Evolutionary conservation across 257 asterid species (phyloP).

Genomic region (Scutellaria galericulata): DNA sequence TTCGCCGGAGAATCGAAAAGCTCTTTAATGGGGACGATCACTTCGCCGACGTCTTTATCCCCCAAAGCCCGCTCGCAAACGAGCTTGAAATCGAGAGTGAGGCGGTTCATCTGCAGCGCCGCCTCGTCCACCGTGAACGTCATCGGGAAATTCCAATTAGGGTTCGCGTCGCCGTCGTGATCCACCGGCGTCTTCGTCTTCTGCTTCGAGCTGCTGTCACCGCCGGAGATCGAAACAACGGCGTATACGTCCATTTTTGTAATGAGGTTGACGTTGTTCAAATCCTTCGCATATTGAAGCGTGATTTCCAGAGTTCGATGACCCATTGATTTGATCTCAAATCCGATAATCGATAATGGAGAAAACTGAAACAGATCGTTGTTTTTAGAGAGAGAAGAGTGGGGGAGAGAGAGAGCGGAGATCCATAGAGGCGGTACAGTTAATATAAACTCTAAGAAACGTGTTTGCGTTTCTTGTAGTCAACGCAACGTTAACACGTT

Average conservation of each 20-base stretch:
- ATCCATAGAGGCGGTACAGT: neutral
- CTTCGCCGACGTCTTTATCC: slow-evolving; percentile 84
- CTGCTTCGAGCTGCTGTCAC: slow-evolving; percentile 50
- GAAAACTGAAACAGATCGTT: neutral
- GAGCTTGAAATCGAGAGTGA: slow-evolving; percentile 64
- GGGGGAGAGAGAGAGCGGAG: slow-evolving; percentile 21
- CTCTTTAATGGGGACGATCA: slow-evolving; percentile 69
- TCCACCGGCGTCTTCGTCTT: slow-evolving; percentile 64
- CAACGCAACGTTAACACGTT: slow-evolving; percentile 33
- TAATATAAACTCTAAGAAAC: slow-evolving; percentile 3
- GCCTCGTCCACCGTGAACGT: slow-evolving; percentile 75
- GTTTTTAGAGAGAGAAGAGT: slow-evolving; percentile 33
- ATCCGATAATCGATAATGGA: neutral
- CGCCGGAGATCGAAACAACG: slow-evolving; percentile 72
- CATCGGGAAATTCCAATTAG: slow-evolving; percentile 77
- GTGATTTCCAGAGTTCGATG: slow-evolving; percentile 60
- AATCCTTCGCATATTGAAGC: slow-evolving; percentile 60
- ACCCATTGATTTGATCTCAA: slow-evolving; percentile 51
- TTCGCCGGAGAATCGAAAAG: slow-evolving; percentile 66
- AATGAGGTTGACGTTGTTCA: slow-evolving; percentile 73
- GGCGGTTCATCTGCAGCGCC: slow-evolving; percentile 61
- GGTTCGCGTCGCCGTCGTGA: slow-evolving; percentile 65
- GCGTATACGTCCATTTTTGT: slow-evolving; percentile 80
- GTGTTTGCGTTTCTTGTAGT: slow-evolving; percentile 26
- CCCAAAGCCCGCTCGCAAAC: slow-evolving; percentile 75